A percentile compares a stretch with the other conserved stretches of the same genome.
Evolutionary conservation across 129 eudicot species (phyloP).

Genomic region (Chrysanthemum makinoi): DNA sequence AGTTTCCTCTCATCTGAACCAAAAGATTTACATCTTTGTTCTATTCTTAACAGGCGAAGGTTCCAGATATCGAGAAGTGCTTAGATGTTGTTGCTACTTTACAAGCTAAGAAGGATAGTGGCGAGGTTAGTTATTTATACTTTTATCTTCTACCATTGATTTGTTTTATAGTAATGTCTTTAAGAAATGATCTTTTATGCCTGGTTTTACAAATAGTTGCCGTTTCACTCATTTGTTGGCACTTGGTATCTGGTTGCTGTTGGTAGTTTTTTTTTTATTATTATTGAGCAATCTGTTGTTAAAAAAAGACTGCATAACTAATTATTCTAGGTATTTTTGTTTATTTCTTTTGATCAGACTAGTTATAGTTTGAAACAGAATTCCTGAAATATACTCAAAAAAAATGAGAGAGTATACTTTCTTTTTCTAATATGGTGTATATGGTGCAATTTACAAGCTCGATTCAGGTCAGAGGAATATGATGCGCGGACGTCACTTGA

Average conservation of each 20-base stretch:
- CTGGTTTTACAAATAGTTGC: background rate
- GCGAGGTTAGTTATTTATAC: constrained; percentile 65
- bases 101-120: constrained; percentile 79
- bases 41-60: constrained; percentile 68
- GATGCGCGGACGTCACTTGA: background rate
- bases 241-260: background rate
- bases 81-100: constrained; percentile 86
- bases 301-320: no score
- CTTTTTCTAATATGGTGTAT: background rate
- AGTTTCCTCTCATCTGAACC: background rate
- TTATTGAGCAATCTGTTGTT: no score
- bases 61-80: constrained; percentile 99
- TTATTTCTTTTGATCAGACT: no score
- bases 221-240: background rate
- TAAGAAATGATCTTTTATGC: constrained; percentile 11
- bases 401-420: no score
- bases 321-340: no score
- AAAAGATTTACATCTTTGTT: background rate
- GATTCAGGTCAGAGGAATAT: background rate
- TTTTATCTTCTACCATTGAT: background rate
- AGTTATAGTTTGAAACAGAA: no score
- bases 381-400: no score
- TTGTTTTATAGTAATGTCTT: constrained; percentile 6
- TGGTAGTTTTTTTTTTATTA: no score
- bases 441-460: background rate